Evolutionary conservation across 495 filamentous ascomycete species (phyloP), one percentile per base, ranked within the genome.

Genomic region (Pyrenula massariospora): DNA sequence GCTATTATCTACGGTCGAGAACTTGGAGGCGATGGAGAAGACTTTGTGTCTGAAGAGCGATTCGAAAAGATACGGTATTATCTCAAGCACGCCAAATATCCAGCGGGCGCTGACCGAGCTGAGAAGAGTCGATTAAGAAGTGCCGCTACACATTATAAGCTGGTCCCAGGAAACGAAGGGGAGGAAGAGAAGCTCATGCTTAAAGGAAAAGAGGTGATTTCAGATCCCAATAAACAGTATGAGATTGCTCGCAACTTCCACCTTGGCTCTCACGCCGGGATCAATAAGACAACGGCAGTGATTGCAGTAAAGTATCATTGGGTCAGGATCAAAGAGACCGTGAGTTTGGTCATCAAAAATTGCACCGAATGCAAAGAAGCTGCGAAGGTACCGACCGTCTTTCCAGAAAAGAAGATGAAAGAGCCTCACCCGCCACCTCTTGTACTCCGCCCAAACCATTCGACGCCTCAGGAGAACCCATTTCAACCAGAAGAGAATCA

Each of bases 21-120:
- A 62, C 79, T 98, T 15, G 84, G 82, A 10, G 71, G 78, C 2
- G 83, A 85, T 54, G 85, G 84, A 58, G 91, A 95, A 62, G 89
- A 95, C 66, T 89, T 87, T 62, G 87, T 94, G 62, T 91, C 86
- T 65, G 91, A 96, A 77, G 92, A 96, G 69, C 87, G 93, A 58
- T 97, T 97, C 74, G 91, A 96, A 73, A 98, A 96, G 73, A 98
- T 98, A 63, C 84, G 88, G 56, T 96, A 88, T 71, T 98, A 98
- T 73, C 84, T 98, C 62, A 94, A 95, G 66, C 88, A 90, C 69
- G 84, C 84, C 63, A 92, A 92, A 70, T 97, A 98, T 68, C 93
- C 93, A 25, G 81, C 85, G 57, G 93, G 92, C 49, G 88, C 91
- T 58, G 92, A 97, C 72, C 86, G 93, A 52, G 91, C 91, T 51